These are phyloP conservation scores for Ochromonas danica DNA, from an alignment of 108 stramenopile species.

Conservation along the genomic window DNA sequence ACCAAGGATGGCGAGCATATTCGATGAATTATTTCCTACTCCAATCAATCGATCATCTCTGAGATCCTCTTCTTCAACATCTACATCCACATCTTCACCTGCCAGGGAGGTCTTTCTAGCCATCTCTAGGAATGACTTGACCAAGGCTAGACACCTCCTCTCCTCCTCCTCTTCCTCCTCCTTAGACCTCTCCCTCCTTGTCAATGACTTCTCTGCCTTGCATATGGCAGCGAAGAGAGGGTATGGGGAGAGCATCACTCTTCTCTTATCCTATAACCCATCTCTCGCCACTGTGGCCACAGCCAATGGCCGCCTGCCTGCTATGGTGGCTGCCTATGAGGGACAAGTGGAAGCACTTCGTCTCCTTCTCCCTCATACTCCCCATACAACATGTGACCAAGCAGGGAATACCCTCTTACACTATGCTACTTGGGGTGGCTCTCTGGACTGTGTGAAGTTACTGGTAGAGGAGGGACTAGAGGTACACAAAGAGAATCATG, in stretches of 20 bases:
- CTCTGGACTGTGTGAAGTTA: neutral
- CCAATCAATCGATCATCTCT: too few species aligned
- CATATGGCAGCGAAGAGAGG: constrained; percentile 21
- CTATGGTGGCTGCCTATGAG: neutral
- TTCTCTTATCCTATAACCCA: neutral
- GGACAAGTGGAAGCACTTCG: neutral
- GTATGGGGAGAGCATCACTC: neutral
- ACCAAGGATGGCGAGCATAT: too few species aligned
- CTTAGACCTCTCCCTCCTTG: neutral
- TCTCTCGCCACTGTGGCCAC: neutral
- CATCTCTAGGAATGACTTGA: too few species aligned
- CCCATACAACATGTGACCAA: too few species aligned
- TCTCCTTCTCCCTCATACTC: neutral
- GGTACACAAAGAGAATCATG: neutral
- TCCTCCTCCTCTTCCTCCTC: too few species aligned
- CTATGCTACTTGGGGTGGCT: constrained; percentile 11
- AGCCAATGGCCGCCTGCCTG: neutral
- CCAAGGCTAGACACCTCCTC: too few species aligned
- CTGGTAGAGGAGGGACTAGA: neutral
- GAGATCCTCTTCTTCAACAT: too few species aligned
- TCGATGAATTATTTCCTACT: too few species aligned
- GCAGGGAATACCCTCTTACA: neutral
- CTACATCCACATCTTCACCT: too few species aligned
- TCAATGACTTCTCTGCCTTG: neutral
- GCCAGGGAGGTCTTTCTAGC: too few species aligned